Evolutionary conservation across 306 rosid species (phyloP).

Genomic region (Lotus japonicus): DNA sequence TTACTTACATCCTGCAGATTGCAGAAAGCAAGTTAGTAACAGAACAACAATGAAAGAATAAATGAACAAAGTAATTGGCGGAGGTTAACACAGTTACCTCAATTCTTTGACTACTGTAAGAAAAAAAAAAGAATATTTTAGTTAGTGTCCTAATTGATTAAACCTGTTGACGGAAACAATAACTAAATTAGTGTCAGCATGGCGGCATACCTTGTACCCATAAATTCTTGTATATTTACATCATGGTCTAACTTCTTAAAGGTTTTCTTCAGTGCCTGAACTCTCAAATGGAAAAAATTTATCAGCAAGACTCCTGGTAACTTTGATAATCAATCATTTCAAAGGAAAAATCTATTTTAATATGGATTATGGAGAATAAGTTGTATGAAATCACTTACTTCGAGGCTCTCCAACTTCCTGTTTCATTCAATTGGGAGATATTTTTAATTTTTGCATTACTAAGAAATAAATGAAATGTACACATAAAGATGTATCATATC

Average conservation of each 20-base stretch:
- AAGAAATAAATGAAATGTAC: too few species aligned
- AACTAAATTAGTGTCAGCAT: too few species aligned
- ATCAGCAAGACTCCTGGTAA: too few species aligned
- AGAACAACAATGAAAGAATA: not conserved
- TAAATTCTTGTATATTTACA: slow-evolving; percentile 62
- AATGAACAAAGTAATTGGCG: not conserved
- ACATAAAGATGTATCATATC: too few species aligned
- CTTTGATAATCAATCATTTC: too few species aligned
- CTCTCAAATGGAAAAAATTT: slow-evolving; percentile 27
- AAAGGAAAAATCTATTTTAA: too few species aligned
- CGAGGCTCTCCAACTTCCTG: too few species aligned
- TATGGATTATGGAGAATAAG: too few species aligned
- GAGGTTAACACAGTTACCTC: slow-evolving; percentile 36
- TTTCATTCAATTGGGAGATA: too few species aligned
- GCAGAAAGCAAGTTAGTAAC: not conserved
- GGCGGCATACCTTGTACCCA: slow-evolving; percentile 85
- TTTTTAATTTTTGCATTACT: too few species aligned
- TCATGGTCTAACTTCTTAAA: slow-evolving; percentile 83
- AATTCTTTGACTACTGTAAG: slow-evolving; percentile 64
- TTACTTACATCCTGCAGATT: slow-evolving; percentile 53
- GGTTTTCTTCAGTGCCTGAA: slow-evolving; percentile 72
- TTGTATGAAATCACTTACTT: too few species aligned
- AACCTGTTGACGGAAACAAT: not conserved
- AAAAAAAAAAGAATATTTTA: slow-evolving; percentile 8
- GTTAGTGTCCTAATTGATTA: not conserved